Conservation (phyloP, 1,139 yeast genomes). For the Pichia inconspicua region DNA sequence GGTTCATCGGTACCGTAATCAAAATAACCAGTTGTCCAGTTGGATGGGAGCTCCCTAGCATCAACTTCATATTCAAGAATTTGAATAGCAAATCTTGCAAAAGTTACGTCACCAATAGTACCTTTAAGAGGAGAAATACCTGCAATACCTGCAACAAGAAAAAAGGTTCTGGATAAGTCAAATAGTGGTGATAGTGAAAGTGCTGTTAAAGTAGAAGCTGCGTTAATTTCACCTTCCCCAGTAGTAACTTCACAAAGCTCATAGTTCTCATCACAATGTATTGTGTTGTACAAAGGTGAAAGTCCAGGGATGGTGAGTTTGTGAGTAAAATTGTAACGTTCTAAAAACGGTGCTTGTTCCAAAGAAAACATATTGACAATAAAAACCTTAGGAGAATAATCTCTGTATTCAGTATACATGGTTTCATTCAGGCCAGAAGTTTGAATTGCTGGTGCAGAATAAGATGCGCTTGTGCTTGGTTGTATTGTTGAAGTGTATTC, state of each 20-base stretch:
- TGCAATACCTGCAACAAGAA: slow-evolving; percentile 59
- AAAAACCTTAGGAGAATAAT: slow-evolving; percentile 45
- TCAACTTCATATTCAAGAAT: slow-evolving; percentile 55
- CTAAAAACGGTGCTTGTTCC: slow-evolving; percentile 51
- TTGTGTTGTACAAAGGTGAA: slow-evolving; percentile 50
- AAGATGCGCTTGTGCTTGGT: slow-evolving; percentile 12
- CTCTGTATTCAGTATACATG: slow-evolving; percentile 17
- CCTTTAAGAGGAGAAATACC: slow-evolving; percentile 50
- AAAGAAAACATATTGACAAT: slow-evolving; percentile 49
- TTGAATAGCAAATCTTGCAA: slow-evolving; percentile 56
- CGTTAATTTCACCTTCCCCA: slow-evolving; percentile 66
- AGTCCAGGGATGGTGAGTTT: slow-evolving; percentile 56
- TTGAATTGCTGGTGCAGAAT: slow-evolving; percentile 16
- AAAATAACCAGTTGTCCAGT: slow-evolving; percentile 58
- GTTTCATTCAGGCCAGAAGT: slow-evolving; percentile 21
- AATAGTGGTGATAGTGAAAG: slow-evolving; percentile 46
- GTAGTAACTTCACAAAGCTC: slow-evolving; percentile 55
- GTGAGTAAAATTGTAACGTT: slow-evolving; percentile 38
- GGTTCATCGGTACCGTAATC: slow-evolving; percentile 48
- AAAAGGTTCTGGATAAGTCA: slow-evolving; percentile 53
- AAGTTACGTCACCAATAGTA: slow-evolving; percentile 49
- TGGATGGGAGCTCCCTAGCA: slow-evolving; percentile 37
- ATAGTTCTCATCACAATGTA: slow-evolving; percentile 49
- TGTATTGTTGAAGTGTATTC: slow-evolving; percentile 6
- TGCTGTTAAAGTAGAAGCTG: slow-evolving; percentile 54